Evolutionary conservation across 164 flowering plant genomes (phyloP), one percentile per base, ranked within the genome.

Genomic region (Akebia trifoliata): DNA sequence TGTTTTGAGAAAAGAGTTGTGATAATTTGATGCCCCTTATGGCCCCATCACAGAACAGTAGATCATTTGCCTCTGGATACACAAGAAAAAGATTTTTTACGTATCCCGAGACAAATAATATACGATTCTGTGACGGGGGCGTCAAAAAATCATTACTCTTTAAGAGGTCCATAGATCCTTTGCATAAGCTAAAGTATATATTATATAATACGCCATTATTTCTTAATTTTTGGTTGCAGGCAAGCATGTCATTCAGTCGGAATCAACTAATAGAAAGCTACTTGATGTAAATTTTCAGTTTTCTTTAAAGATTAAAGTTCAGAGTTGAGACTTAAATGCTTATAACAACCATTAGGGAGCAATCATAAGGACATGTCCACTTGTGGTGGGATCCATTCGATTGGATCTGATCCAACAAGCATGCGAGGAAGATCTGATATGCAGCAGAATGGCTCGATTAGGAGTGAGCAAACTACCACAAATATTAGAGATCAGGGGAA

Each of bases 371-470:
- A 86, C 64, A 51, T 45, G 47, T 92, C 98, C 44, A 85, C 90
- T 12, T 86, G 84, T 29, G 98, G 89, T 12, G 81, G 66, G 6
- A 70, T 92, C 62, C 96, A 81, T 69, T 92, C 96, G 10, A 73
- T 92, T 56, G 98, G 96, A 55, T 92, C 98, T 40, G 98, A 92
- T 64, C 69, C 82, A 54, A 92, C 97, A 2, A 85, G 94, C 39
- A 84, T 78, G 36, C 71, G 54, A 55, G 71, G 69, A 22, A 65
- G 58, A 65, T 77, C 90, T 40, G 79, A 76, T 43, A 32, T 47
- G 7, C 38, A 56, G 34, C 75, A 67, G 37, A 78, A 78, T 51
- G 78, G 74, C 32, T 76, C 90, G 6, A 32, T 61, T 2, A 74
- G 68, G 63, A 78, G 78, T 57, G 83, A 78, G 20, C 78, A 76